Evolutionary conservation across 805 yeast species (phyloP).

Genomic region (Kazachstania psychrophila): DNA sequence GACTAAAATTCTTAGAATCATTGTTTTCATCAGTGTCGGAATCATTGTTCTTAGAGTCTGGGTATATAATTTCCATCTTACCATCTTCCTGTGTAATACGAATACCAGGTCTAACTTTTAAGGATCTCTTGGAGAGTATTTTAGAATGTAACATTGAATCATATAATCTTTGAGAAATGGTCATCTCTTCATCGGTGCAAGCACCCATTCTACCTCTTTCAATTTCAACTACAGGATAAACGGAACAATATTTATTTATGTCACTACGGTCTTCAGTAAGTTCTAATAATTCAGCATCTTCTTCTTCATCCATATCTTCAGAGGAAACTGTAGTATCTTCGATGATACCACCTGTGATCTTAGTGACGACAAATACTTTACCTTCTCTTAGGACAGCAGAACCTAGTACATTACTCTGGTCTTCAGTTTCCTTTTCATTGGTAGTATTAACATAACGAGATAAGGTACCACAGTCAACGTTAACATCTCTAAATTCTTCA

Average conservation of each 20-base stretch:
- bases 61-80: constrained; percentile 37
- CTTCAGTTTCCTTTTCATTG: not conserved
- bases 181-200: constrained; percentile 81
- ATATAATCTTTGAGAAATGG: constrained; percentile 53
- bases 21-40: constrained; percentile 16
- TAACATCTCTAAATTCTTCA: constrained; percentile 59
- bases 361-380: constrained; percentile 62
- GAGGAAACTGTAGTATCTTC: constrained; percentile 43
- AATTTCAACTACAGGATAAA: constrained; percentile 70
- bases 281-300: constrained; percentile 9
- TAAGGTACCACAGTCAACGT: constrained; percentile 33
- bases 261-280: constrained; percentile 19
- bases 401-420: constrained; percentile 40
- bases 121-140: constrained; percentile 40
- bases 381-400: constrained; percentile 65
- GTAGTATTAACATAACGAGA: constrained; percentile 23
- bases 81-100: constrained; percentile 45
- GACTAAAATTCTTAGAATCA: constrained; percentile 14
- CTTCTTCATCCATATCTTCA: constrained; percentile 34
- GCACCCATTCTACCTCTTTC: constrained; percentile 69
- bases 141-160: constrained; percentile 52
- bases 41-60: constrained; percentile 32
- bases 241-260: constrained; percentile 31
- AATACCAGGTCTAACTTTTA: constrained; percentile 37
- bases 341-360: constrained; percentile 56